A percentile compares a stretch with the other conserved stretches of the same genome.
Conservation (phyloP, 257 asterid species). For the Ophiorrhiza pumila region DNA sequence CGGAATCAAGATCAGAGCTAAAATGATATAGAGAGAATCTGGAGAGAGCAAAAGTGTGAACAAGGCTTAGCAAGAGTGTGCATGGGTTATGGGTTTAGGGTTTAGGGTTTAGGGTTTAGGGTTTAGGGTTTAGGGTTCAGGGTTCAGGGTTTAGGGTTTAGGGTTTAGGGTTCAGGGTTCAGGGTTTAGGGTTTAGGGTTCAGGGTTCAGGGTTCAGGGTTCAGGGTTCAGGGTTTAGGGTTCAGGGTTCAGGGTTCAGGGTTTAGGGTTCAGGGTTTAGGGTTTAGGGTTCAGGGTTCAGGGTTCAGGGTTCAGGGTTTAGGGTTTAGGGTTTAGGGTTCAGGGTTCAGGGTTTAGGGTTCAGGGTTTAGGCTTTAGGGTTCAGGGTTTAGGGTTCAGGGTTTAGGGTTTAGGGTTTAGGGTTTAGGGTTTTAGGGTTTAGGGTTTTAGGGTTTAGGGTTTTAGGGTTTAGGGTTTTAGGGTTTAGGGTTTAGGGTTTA, state of each 20-base stretch:
- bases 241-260: neutral
- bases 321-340: conserved; percentile 1
- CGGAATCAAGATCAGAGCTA: too few relatives aligned
- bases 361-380: neutral
- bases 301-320: neutral
- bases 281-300: neutral
- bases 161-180: neutral
- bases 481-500: neutral
- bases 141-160: neutral
- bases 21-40: too few relatives aligned
- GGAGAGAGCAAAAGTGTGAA: too few relatives aligned
- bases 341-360: neutral
- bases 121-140: neutral
- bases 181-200: neutral
- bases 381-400: neutral
- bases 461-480: neutral
- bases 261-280: neutral
- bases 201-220: neutral
- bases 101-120: conserved; percentile 1
- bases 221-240: neutral
- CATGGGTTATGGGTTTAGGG: neutral
- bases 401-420: conserved; percentile 1
- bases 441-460: neutral
- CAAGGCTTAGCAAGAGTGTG: too few relatives aligned
- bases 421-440: conserved; percentile 1